Conservation (phyloP, 345 rosid genomes). For the Citrus sp. region DNA sequence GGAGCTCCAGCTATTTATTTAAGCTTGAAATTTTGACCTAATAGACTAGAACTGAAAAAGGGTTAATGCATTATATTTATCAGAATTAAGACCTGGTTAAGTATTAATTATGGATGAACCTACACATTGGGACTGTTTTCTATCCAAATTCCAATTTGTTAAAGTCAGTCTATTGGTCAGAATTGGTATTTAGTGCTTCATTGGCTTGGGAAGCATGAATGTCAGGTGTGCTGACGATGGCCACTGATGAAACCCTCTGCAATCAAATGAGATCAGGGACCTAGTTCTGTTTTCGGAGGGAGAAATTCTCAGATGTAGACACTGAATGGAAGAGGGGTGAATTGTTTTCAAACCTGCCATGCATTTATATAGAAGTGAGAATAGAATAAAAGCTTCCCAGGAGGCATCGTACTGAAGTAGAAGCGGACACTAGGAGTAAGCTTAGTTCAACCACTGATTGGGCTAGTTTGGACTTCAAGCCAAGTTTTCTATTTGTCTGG, state of each 20-base stretch:
- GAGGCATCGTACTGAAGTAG: not conserved
- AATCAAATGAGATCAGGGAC: not conserved
- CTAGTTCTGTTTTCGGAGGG: not conserved
- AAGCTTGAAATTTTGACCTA: not conserved
- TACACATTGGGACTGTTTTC: not conserved
- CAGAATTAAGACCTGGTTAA: not conserved
- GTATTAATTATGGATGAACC: not conserved
- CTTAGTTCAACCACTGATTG: not conserved
- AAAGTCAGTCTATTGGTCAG: not conserved
- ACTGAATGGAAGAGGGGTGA: not conserved
- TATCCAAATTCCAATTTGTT: not conserved
- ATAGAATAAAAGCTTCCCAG: not conserved
- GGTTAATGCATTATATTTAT: not conserved
- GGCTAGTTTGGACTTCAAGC: not conserved
- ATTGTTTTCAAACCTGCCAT: not conserved
- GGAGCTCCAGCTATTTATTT: not conserved
- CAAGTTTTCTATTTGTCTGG: not conserved
- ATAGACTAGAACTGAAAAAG: not conserved
- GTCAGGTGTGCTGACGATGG: not conserved
- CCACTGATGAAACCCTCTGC: not conserved
- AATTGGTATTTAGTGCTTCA: not conserved
- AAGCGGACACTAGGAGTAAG: not conserved
- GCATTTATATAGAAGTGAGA: not conserved
- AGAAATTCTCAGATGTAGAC: not conserved
- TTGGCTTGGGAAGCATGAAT: not conserved